Evolutionary conservation across 2,329 filamentous ascomycete species (phyloP).

Genomic region (Drechslerella coelobrocha): DNA sequence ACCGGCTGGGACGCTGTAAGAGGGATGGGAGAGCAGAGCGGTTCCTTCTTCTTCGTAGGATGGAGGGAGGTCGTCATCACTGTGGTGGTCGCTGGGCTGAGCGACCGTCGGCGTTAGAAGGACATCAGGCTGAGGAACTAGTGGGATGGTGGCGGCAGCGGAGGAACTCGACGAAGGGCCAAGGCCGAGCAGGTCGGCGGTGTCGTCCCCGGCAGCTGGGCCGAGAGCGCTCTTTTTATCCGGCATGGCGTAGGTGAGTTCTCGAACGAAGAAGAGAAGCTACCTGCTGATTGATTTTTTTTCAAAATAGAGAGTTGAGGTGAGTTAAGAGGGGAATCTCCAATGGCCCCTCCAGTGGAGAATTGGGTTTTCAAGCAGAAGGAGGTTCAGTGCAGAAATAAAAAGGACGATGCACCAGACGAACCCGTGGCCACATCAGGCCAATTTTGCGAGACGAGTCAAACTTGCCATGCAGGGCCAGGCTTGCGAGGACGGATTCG

Average conservation of each 20-base stretch:
- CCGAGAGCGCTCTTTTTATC: conserved; percentile 28
- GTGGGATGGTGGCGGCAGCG: conserved; percentile 35
- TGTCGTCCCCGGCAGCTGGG: conserved; percentile 27
- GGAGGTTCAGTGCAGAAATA: not conserved
- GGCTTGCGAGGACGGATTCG: conserved; percentile 31
- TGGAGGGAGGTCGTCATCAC: conserved; percentile 39
- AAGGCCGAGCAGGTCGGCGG: conserved; percentile 39
- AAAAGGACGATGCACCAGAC: not conserved
- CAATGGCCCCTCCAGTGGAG: not conserved
- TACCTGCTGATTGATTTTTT: not conserved
- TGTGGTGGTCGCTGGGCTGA: conserved; percentile 28
- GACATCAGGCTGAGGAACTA: conserved; percentile 20
- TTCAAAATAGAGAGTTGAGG: not conserved
- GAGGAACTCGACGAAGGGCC: conserved; percentile 25
- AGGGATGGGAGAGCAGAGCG: conserved; percentile 29
- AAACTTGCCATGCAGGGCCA: not conserved
- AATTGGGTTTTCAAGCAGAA: not conserved
- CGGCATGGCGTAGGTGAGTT: conserved; percentile 16
- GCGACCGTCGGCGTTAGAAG: conserved; percentile 31
- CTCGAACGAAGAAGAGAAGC: not conserved
- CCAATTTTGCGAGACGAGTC: not conserved
- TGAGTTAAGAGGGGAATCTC: not conserved
- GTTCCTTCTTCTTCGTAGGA: conserved; percentile 43
- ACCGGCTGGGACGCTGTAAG: conserved; percentile 27
- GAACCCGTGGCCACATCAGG: too few species aligned